Base-by-base conservation (phyloP, 176 grass and related monocot species). In the Musa troglodytarum region DNA sequence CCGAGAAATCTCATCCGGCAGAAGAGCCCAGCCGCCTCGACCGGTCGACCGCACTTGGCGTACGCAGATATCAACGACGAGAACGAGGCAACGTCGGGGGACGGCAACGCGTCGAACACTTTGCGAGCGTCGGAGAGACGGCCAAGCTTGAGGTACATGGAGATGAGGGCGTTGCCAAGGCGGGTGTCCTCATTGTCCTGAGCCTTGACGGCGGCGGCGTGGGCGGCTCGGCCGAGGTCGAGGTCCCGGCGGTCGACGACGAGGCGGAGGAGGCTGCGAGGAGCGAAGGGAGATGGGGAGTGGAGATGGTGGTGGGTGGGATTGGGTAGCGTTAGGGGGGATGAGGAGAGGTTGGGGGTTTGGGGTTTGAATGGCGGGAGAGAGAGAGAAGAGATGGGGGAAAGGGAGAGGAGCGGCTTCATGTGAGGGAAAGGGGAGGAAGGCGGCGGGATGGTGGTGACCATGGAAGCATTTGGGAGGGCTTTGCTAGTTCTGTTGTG, bases 1-100 rank as follows among this genome's bases (percentile, higher is more conserved):
- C 68, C 86, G 1, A 50, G 53, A 50, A 71, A 63, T 62, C 86
- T 76, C 89, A 92, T 92, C 16, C 76, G 68, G 11, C 1, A 28
- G 78, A 92, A 79, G 7, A 92, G 81, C 10, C 24, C 72, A 0
- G 20, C 78, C 1, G 81, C 76, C 5, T 53, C 68, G 1, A 52
- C 54, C 51, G 70, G 52, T 1, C 75, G 54, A 49, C 79, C 72
- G 25, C 80, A 65, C 22, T 87, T 77, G 14, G 81, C 83, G 79
- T 86, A 82, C 61, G 76, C 86, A 5, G 83, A 92, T 63, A 92
- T 82, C 69, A 92, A 79, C 11, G 89, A 81, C 51, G 62, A 74
- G 81, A 86, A 92, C 62, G 89, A 86, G 49, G 81, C 78, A 12
- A 82, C 72, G 76, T 88, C 79, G 11, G 83, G 83, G 2, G 17